phyloP scores from a whole-genome alignment of 805 yeast genomes.

The Maudiozyma saulgeensis region DNA sequence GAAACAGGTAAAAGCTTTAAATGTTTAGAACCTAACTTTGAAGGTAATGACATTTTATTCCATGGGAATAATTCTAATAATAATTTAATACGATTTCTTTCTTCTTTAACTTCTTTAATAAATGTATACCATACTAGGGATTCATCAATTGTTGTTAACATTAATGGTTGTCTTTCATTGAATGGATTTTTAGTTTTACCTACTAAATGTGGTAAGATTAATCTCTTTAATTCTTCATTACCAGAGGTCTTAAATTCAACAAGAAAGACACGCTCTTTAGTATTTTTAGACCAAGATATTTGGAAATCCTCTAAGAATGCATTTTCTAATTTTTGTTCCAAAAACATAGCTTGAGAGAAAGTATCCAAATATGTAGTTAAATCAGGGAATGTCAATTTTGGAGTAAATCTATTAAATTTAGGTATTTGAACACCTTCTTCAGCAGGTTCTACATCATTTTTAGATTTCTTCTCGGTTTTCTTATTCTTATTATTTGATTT shows the following conservation, averaged over 20 bases:
- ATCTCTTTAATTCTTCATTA: constrained; percentile 35
- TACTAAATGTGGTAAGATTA: constrained; percentile 43
- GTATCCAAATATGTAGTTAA: constrained; percentile 46
- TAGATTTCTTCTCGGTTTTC: neutral
- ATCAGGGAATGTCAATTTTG: constrained; percentile 40
- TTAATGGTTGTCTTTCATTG: constrained; percentile 46
- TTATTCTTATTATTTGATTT: neutral
- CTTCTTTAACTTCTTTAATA: constrained; percentile 35
- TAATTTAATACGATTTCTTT: constrained; percentile 29
- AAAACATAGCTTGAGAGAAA: constrained; percentile 50
- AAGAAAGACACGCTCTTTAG: constrained; percentile 30
- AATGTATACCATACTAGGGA: constrained; percentile 53
- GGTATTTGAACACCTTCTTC: constrained; percentile 29
- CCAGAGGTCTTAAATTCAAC: constrained; percentile 14
- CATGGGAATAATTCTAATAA: constrained; percentile 47
- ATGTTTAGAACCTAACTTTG: constrained; percentile 26
- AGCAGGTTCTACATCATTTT: constrained; percentile 4
- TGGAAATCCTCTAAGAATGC: constrained; percentile 39
- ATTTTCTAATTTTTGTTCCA: constrained; percentile 48
- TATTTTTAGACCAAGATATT: constrained; percentile 45
- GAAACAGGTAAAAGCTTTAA: constrained; percentile 49
- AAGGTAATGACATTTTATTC: constrained; percentile 46
- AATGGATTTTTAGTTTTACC: constrained; percentile 53
- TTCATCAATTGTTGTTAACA: constrained; percentile 40
- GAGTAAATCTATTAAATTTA: constrained; percentile 30